Percentiles rank a stretch among this genome's conserved stretches.
phyloP scores from a whole-genome alignment of 345 rosid genomes.

The Linum usitatissimum region DNA sequence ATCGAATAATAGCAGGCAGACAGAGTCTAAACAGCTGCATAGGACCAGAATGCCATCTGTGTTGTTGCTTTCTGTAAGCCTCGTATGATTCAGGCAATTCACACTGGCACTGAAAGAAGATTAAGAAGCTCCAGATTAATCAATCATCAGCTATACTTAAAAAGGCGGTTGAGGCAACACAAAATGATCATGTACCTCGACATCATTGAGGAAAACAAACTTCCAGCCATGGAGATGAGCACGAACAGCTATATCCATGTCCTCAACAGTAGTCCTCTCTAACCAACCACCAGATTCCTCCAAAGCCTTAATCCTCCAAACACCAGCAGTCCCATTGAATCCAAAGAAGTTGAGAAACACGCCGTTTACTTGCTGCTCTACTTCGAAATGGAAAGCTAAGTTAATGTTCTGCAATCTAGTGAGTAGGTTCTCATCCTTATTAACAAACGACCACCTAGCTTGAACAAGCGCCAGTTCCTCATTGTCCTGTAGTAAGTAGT shows the following conservation, averaged over 20 bases:
- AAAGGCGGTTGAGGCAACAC: not conserved
- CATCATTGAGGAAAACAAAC: constrained; percentile 73
- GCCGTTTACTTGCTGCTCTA: constrained; percentile 92
- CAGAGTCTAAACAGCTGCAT: constrained; percentile 94
- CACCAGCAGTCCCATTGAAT: constrained; percentile 94
- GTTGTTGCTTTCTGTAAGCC: constrained; percentile 91
- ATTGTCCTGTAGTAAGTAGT: constrained; percentile 40
- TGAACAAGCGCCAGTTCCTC: constrained; percentile 80
- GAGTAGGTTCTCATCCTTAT: constrained; percentile 78
- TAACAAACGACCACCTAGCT: constrained; percentile 93
- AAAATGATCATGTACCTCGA: constrained; percentile 44
- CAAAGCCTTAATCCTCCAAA: constrained; percentile 91
- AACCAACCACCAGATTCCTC: constrained; percentile 96
- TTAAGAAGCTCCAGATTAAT: not conserved
- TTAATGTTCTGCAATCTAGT: constrained; percentile 85
- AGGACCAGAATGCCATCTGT: constrained; percentile 96
- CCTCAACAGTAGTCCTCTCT: constrained; percentile 94
- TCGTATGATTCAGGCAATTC: constrained; percentile 92
- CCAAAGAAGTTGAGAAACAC: constrained; percentile 79
- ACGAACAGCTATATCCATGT: constrained; percentile 95
- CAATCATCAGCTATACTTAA: too few species aligned
- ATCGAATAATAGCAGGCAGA: constrained; percentile 56
- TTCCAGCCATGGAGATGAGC: constrained; percentile 96
- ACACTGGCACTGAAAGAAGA: constrained; percentile 58
- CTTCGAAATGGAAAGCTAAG: constrained; percentile 86